phyloP scores from a whole-genome alignment of 768 basidiomycete species.

The Termitomyces sp. region DNA sequence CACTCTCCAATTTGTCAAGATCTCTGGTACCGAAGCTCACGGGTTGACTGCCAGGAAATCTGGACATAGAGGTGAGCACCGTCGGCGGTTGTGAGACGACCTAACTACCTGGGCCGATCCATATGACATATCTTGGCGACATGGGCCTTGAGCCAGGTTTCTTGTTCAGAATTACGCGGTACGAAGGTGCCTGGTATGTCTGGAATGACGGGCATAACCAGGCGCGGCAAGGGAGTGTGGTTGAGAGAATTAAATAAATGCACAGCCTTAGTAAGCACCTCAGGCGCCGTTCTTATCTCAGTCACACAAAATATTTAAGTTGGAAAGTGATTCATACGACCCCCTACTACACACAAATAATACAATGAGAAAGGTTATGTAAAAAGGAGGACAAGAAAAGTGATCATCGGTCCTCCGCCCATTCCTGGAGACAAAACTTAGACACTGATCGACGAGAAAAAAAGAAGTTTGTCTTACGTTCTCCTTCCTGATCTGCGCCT shows the following conservation, averaged over 20 bases:
- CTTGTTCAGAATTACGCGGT: slow-evolving; percentile 51
- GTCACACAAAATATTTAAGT: not conserved
- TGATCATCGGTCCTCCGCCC: slow-evolving; percentile 84
- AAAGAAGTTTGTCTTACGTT: slow-evolving; percentile 56
- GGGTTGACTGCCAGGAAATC: slow-evolving; percentile 95
- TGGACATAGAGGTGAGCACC: slow-evolving; percentile 23
- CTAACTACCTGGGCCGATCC: slow-evolving; percentile 55
- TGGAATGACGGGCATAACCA: slow-evolving; percentile 51
- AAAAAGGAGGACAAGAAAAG: slow-evolving; percentile 2
- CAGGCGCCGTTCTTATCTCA: not conserved
- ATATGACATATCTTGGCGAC: slow-evolving; percentile 65
- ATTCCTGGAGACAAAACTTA: slow-evolving; percentile 55
- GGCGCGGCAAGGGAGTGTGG: not conserved
- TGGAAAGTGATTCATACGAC: not conserved
- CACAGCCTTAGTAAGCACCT: slow-evolving; percentile 7
- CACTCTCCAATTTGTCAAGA: slow-evolving; percentile 68
- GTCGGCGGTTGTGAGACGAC: not conserved
- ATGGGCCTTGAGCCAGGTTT: slow-evolving; percentile 54
- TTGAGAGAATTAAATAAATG: slow-evolving; percentile 1
- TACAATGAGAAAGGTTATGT: slow-evolving; percentile 17
- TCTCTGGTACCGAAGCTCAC: slow-evolving; percentile 78
- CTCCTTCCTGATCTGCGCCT: slow-evolving; percentile 99
- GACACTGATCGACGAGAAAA: slow-evolving; percentile 5
- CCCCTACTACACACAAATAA: slow-evolving; percentile 7
- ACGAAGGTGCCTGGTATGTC: slow-evolving; percentile 66